phyloP scores from a whole-genome alignment of 352 stramenopile genomes.

The Phytophthora colocasiae region DNA sequence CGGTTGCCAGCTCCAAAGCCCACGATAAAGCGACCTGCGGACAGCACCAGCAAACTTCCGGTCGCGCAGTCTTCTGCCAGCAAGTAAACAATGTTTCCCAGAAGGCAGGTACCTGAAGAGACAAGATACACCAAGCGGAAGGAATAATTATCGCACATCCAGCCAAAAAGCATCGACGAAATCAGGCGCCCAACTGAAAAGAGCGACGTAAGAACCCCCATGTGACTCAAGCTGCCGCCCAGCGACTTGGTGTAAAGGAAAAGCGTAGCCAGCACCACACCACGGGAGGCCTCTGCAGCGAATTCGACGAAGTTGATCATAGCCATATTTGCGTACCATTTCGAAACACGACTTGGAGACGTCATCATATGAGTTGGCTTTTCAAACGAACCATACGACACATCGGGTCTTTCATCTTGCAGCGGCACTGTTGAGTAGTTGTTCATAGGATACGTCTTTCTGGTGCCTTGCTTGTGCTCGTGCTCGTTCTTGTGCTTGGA shows the following conservation, averaged over 20 bases:
- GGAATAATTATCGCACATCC: slow-evolving; percentile 79
- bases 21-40: slow-evolving; percentile 73
- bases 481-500: not conserved
- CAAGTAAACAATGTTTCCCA: slow-evolving; percentile 73
- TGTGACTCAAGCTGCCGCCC: slow-evolving; percentile 63
- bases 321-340: slow-evolving; percentile 75
- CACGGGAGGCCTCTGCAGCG: slow-evolving; percentile 70
- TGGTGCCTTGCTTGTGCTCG: too few relatives aligned
- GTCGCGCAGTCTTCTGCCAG: slow-evolving; percentile 59
- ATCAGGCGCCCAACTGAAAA: slow-evolving; percentile 78
- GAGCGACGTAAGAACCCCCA: slow-evolving; percentile 76
- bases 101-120: slow-evolving; percentile 63
- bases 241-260: slow-evolving; percentile 83
- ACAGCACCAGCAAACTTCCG: slow-evolving; percentile 55
- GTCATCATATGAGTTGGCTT: slow-evolving; percentile 1
- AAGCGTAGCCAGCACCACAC: slow-evolving; percentile 73
- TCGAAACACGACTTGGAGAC: slow-evolving; percentile 13
- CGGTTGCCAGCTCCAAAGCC: slow-evolving; percentile 78
- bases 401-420: slow-evolving; percentile 9
- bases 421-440: slow-evolving; percentile 33
- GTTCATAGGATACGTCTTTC: slow-evolving; percentile 1
- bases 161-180: slow-evolving; percentile 77
- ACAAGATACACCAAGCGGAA: slow-evolving; percentile 78
- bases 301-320: slow-evolving; percentile 86
- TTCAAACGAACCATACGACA: slow-evolving; percentile 28